Evolutionary conservation across 768 basidiomycete species (phyloP).

Genomic region (Leccinellum rugosiceps): DNA sequence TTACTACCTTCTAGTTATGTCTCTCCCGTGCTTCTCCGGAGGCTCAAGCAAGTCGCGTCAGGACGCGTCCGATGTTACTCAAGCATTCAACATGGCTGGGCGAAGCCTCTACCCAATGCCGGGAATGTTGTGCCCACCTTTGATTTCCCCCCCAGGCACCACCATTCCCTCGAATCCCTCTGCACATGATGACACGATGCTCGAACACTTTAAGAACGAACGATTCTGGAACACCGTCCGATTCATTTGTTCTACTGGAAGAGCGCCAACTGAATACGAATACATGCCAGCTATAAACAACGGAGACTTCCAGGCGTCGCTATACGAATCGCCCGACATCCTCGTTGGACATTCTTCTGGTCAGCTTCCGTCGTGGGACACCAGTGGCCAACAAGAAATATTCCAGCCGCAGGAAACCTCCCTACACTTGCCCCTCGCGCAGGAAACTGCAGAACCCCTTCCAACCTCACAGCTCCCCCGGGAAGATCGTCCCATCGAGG

Average conservation of each 20-base stretch:
- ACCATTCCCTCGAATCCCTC: neutral
- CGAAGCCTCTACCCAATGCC: neutral
- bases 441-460: neutral
- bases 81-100: too few species aligned
- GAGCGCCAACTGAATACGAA: too few species aligned
- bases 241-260: too few species aligned
- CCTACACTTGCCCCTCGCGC: neutral
- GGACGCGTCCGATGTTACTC: neutral
- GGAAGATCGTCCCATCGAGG: too few species aligned
- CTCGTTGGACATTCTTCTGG: neutral
- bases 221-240: too few species aligned
- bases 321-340: neutral
- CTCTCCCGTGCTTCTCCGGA: neutral
- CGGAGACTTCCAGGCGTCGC: neutral
- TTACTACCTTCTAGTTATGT: neutral
- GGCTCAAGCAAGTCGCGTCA: neutral
- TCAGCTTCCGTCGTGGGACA: too few species aligned
- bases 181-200: too few species aligned
- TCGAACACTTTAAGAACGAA: too few species aligned
- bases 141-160: neutral
- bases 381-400: neutral
- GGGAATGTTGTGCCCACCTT: neutral
- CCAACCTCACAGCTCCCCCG: too few species aligned
- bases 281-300: too few species aligned
- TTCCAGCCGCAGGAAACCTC: neutral